These are phyloP conservation scores for Fusarium odoratissimum DNA, from an alignment of 2,329 filamentous ascomycete species.

Conservation along the genomic window DNA sequence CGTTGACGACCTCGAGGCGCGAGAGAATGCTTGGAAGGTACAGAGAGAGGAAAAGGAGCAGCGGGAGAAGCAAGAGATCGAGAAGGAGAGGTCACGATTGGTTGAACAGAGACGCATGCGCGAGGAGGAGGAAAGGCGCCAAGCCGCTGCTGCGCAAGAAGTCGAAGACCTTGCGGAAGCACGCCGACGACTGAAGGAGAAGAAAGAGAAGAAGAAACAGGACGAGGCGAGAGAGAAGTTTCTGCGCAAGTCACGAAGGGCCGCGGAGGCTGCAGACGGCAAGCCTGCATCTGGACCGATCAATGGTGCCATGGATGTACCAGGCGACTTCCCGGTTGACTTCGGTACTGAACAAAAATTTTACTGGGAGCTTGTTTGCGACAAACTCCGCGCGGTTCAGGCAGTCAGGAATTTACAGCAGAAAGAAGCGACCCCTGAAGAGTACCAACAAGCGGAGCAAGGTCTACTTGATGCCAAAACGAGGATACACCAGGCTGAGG, in stretches of 20 bases:
- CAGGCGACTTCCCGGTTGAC: slow-evolving; percentile 50
- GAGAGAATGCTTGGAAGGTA: slow-evolving; percentile 75
- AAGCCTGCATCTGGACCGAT: slow-evolving; percentile 43
- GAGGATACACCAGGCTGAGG: slow-evolving; percentile 53
- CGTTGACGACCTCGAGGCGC: slow-evolving; percentile 86
- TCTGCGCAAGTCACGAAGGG: slow-evolving; percentile 52
- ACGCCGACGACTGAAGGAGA: slow-evolving; percentile 52
- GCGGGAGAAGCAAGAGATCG: slow-evolving; percentile 48
- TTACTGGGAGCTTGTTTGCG: slow-evolving; percentile 57
- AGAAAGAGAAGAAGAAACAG: slow-evolving; percentile 55
- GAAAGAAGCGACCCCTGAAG: slow-evolving; percentile 40
- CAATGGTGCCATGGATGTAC: slow-evolving; percentile 52
- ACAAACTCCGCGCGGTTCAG: slow-evolving; percentile 56
- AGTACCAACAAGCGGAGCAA: slow-evolving; percentile 47
- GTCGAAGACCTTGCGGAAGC: slow-evolving; percentile 54
- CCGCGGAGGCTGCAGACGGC: slow-evolving; percentile 43
- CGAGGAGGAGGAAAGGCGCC: slow-evolving; percentile 52
- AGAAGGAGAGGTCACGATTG: slow-evolving; percentile 53
- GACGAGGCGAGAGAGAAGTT: slow-evolving; percentile 46
- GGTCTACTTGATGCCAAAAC: slow-evolving; percentile 47
- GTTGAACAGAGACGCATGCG: slow-evolving; percentile 53
- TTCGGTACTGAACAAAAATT: slow-evolving; percentile 47
- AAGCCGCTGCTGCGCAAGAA: slow-evolving; percentile 53
- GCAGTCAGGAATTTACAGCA: slow-evolving; percentile 49
- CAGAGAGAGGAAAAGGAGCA: slow-evolving; percentile 63